Percentiles rank a stretch among this genome's conserved stretches.
phyloP scores from a whole-genome alignment of 805 yeast genomes.

The Yamadazyma laniorum region DNA sequence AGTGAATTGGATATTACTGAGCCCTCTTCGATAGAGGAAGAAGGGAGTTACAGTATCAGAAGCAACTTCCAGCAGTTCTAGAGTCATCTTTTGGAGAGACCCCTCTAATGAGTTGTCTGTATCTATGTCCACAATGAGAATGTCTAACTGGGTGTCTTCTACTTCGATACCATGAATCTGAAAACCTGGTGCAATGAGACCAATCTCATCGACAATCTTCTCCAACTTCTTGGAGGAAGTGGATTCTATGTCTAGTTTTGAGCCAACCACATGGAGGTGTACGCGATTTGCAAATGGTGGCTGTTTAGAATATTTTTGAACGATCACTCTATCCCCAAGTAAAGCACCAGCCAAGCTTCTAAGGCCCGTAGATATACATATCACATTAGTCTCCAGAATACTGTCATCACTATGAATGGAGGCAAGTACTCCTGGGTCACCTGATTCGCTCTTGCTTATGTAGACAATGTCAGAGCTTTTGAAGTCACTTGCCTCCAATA shows the following conservation, averaged over 20 bases:
- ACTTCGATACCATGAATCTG: conserved; percentile 6
- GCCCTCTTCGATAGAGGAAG: conserved; percentile 36
- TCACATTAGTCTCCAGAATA: conserved; percentile 27
- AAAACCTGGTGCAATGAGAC: conserved; percentile 61
- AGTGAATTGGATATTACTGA: conserved; percentile 11
- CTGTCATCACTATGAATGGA: conserved; percentile 36
- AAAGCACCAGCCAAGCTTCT: conserved; percentile 40
- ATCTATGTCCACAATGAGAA: conserved; percentile 28
- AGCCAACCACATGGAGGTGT: neutral
- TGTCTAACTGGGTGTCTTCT: conserved; percentile 11
- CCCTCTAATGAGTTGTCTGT: conserved; percentile 34
- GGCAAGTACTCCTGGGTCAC: conserved; percentile 45
- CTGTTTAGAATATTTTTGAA: conserved; percentile 47
- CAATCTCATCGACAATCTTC: conserved; percentile 50
- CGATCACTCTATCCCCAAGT: conserved; percentile 46
- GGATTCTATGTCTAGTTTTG: neutral
- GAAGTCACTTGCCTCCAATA: conserved; percentile 48
- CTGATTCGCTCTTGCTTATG: conserved; percentile 42
- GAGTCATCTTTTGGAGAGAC: conserved; percentile 31
- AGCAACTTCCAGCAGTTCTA: conserved; percentile 22
- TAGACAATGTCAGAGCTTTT: conserved; percentile 45
- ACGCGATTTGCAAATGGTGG: conserved; percentile 39
- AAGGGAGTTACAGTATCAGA: conserved; percentile 34
- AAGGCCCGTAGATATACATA: conserved; percentile 24
- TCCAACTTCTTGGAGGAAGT: conserved; percentile 26